These are phyloP conservation scores for Eutypella sp. DNA, from an alignment of 2,329 filamentous ascomycete genomes.

Conservation along the genomic window DNA sequence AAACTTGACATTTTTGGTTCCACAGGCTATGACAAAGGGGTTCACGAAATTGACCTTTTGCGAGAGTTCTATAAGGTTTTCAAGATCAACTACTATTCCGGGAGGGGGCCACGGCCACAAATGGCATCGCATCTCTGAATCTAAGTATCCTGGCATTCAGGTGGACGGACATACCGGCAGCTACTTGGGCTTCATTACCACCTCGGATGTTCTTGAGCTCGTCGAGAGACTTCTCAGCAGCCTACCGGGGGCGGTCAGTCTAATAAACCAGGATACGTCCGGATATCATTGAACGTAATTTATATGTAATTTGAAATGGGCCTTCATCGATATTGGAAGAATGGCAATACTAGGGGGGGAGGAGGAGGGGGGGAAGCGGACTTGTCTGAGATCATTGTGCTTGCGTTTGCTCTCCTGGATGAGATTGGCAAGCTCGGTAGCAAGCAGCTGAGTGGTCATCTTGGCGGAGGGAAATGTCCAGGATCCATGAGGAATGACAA, in stretches of 20 bases:
- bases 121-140: too few relatives aligned
- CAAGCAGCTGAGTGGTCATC: constrained; percentile 89
- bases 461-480: constrained; percentile 30
- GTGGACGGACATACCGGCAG: constrained; percentile 50
- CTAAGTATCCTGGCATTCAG: too few relatives aligned
- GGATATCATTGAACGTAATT: too few relatives aligned
- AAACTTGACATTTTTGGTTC: constrained; percentile 85
- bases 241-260: constrained; percentile 48
- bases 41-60: constrained; percentile 80
- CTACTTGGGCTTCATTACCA: constrained; percentile 70
- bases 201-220: constrained; percentile 75
- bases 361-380: constrained; percentile 31
- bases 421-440: constrained; percentile 82
- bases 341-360: too few relatives aligned
- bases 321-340: too few relatives aligned
- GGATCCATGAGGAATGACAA: constrained; percentile 17
- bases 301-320: not conserved
- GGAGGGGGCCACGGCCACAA: too few relatives aligned
- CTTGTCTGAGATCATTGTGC: constrained; percentile 82
- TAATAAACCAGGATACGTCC: too few relatives aligned
- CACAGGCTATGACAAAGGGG: constrained; percentile 90
- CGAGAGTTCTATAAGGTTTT: constrained; percentile 76
- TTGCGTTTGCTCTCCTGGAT: constrained; percentile 96
- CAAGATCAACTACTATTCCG: too few relatives aligned
- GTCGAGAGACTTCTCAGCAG: constrained; percentile 87